These are phyloP conservation scores for Hirschioporus abietinus DNA, from an alignment of 768 basidiomycete genomes.

Conservation along the genomic window DNA sequence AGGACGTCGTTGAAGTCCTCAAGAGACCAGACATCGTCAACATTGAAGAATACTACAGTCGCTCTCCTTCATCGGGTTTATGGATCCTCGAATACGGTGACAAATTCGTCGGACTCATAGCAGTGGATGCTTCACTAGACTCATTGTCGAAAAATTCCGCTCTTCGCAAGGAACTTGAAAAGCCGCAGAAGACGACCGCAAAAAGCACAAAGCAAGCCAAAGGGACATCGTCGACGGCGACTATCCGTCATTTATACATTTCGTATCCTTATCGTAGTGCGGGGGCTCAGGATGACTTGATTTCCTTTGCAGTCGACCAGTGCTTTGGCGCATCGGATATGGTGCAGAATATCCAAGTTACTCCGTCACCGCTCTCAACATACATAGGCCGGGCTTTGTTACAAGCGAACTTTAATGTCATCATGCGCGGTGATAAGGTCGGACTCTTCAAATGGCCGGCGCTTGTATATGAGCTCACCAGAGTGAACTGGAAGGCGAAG, in stretches of 20 bases:
- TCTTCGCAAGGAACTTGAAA: constrained; percentile 14
- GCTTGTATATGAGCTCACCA: constrained; percentile 10
- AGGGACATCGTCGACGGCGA: constrained; percentile 45
- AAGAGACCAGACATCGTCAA: constrained; percentile 50
- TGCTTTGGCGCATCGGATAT: constrained; percentile 44
- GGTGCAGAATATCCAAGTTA: constrained; percentile 30
- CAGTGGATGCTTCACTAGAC: constrained; percentile 55
- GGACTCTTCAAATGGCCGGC: constrained; percentile 10
- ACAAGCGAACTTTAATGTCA: constrained; percentile 41
- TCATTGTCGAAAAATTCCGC: constrained; percentile 27
- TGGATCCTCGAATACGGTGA: constrained; percentile 61
- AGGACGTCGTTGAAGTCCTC: constrained; percentile 44
- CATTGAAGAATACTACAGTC: constrained; percentile 49
- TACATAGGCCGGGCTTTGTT: constrained; percentile 44
- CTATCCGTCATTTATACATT: constrained; percentile 71
- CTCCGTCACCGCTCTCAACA: constrained; percentile 39
- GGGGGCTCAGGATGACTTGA: constrained; percentile 59
- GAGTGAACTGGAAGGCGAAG: constrained; percentile 9
- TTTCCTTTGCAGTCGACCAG: constrained; percentile 50
- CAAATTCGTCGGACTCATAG: constrained; percentile 62
- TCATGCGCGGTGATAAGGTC: constrained; percentile 22
- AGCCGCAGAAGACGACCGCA: constrained; percentile 15
- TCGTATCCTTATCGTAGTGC: constrained; percentile 56
- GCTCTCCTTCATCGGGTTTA: constrained; percentile 58
- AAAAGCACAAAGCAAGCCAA: constrained; percentile 18